Evolutionary conservation across 2,329 filamentous ascomycete species (phyloP).

Genomic region (Lachnellula subtilissima): DNA sequence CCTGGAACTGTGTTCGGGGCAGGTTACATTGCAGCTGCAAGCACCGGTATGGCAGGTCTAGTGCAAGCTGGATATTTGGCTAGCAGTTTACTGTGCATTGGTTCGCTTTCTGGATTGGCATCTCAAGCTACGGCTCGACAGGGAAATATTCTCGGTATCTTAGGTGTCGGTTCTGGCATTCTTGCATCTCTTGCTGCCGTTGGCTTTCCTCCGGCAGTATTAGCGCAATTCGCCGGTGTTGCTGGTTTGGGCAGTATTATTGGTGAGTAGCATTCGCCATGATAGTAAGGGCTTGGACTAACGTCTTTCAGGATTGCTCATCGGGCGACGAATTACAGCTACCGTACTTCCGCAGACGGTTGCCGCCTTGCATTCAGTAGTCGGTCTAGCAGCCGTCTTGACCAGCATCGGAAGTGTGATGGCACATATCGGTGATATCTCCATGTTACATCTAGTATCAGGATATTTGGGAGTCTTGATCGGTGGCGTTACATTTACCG

Average conservation of each 20-base stretch:
- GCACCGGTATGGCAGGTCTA: conserved; percentile 76
- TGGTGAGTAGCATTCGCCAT: conserved; percentile 35
- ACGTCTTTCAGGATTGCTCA: conserved; percentile 53
- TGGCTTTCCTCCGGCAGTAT: conserved; percentile 72
- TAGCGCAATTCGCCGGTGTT: conserved; percentile 74
- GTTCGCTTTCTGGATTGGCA: conserved; percentile 74
- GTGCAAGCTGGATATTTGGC: conserved; percentile 85
- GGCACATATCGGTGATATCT: conserved; percentile 63
- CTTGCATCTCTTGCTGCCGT: conserved; percentile 76
- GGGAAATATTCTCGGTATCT: conserved; percentile 80
- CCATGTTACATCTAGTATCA: conserved; percentile 77
- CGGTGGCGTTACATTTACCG: conserved; percentile 84
- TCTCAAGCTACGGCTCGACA: conserved; percentile 78
- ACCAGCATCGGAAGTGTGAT: conserved; percentile 87
- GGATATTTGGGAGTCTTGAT: conserved; percentile 85
- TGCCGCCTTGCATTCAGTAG: conserved; percentile 82
- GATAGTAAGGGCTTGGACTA: not conserved
- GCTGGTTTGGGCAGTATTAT: conserved; percentile 66
- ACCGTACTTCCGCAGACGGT: conserved; percentile 87
- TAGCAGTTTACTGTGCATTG: conserved; percentile 79
- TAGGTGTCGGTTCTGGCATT: conserved; percentile 79
- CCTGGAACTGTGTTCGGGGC: conserved; percentile 74
- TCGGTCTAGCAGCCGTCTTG: conserved; percentile 81
- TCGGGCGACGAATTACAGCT: conserved; percentile 81
- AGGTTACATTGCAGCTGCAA: conserved; percentile 74